Evolutionary conservation across 1,284 basidiomycete species (phyloP), one percentile per base, ranked within the genome.

Genomic region (Lentinus polychrous): DNA sequence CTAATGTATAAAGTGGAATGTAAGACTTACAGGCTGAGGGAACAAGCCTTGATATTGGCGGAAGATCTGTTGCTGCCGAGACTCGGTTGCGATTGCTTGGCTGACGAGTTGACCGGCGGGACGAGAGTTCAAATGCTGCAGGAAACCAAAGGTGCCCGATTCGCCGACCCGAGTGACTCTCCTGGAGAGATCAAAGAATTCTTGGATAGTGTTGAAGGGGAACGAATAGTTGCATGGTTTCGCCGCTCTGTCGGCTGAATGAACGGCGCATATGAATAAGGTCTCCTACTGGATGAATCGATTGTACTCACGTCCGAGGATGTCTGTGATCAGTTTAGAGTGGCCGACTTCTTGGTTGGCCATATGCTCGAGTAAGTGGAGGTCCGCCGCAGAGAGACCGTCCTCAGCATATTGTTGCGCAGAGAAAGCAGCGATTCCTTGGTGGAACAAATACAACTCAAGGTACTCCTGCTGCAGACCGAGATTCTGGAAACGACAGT

Each of bases 21-120:
- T 1, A 34, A 15, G 36, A 55, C 61, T 37, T 45, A 78, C 74
- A 3, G 80, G 76, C 74, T 81, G 78, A 1, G 79, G 80, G 70
- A 80, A 81, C 1, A 79, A 59, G 0, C 81, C 81, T 50, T 79
- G 72, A 45, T 83, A 75, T 59, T 85, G 81, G 11, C 81, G 64
- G 69, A 86, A 82, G 41, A 75, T 69, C 75, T 83, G 77, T 65
- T 86, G 79, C 63, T 86, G 82, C 10, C 83, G 68, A 5, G 70
- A 76, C 63, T 86, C 82, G n/a, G 76, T 81, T 0, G 79, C 72
- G 55, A 86, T 79, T 4, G 74, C 71, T 59, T 85, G 76, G 2
- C 78, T 60, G 10, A 86, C 64, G 8, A 86, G 63, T 44, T 74
- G 66, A 1, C 82, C 81, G 2, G 74, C 61, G 2, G 75, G 69